A percentile compares a stretch with the other conserved stretches of the same genome.
These are phyloP conservation scores for Didymella sp. DNA, from an alignment of 2,329 filamentous ascomycete genomes.

Conservation along the genomic window DNA sequence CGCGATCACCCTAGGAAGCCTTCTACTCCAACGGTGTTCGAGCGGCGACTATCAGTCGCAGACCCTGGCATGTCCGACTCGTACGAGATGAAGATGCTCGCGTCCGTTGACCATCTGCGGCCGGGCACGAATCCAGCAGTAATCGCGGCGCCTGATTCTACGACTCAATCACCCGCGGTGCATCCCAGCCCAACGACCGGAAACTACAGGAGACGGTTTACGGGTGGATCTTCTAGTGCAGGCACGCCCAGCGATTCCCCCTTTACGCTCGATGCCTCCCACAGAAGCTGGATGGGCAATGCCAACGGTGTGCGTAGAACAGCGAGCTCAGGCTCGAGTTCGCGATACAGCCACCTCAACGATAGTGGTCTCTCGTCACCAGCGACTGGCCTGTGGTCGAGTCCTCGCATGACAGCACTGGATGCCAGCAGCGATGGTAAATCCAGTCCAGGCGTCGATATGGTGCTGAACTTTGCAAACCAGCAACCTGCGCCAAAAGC, in stretches of 20 bases:
- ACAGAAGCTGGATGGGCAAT: constrained; percentile 45
- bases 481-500: constrained; percentile 30
- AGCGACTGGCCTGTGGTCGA: constrained; percentile 52
- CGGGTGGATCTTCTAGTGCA: constrained; percentile 25
- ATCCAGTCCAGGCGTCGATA: constrained; percentile 40
- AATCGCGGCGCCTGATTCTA: constrained; percentile 27
- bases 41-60: constrained; percentile 50
- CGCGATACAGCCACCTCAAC: constrained; percentile 29
- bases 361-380: constrained; percentile 33
- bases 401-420: constrained; percentile 27
- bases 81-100: constrained; percentile 78
- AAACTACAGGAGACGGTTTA: constrained; percentile 32
- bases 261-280: constrained; percentile 40
- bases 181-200: constrained; percentile 37
- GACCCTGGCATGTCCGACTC: constrained; percentile 60
- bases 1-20: constrained; percentile 38
- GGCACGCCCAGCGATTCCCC: constrained; percentile 42
- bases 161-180: constrained; percentile 42
- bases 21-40: constrained; percentile 35
- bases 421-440: constrained; percentile 30
- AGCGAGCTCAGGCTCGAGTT: constrained; percentile 42
- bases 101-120: constrained; percentile 76
- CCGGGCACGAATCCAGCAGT: constrained; percentile 55
- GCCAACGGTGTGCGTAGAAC: constrained; percentile 52
- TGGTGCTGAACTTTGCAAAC: constrained; percentile 44